These are phyloP conservation scores for Coemansia furcata DNA, from an alignment of 192 early-diverging fungal genomes.

Conservation along the genomic window DNA sequence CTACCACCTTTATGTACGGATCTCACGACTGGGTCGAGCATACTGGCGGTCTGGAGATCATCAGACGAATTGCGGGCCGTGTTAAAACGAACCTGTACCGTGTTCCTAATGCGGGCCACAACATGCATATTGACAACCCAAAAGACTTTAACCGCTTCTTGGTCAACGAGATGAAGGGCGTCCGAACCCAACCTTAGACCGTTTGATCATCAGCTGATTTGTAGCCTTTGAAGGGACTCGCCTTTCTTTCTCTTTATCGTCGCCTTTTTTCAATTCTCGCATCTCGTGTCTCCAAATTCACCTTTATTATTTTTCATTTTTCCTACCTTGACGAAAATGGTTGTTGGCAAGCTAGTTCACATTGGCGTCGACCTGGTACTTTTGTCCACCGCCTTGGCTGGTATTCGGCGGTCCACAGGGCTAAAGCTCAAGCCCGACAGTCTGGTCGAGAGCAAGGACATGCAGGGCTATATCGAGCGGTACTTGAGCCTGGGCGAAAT, in stretches of 20 bases:
- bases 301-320: not conserved
- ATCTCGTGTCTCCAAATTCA: not conserved
- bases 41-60: slow-evolving; percentile 62
- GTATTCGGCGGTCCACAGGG: slow-evolving; percentile 41
- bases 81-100: slow-evolving; percentile 39
- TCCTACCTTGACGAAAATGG: slow-evolving; percentile 9
- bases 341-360: slow-evolving; percentile 33
- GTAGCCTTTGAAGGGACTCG: not conserved
- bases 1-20: slow-evolving; percentile 79
- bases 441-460: slow-evolving; percentile 33
- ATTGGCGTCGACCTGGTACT: slow-evolving; percentile 44
- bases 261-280: not conserved
- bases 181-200: not conserved
- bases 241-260: not conserved
- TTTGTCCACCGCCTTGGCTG: slow-evolving; percentile 39
- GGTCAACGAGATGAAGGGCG: slow-evolving; percentile 51
- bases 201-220: not conserved
- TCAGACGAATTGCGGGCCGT: slow-evolving; percentile 57
- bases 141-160: slow-evolving; percentile 65
- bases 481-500: slow-evolving; percentile 37
- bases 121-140: slow-evolving; percentile 86
- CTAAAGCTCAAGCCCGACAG: slow-evolving; percentile 30
- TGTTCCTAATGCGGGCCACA: slow-evolving; percentile 70
- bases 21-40: slow-evolving; percentile 89
- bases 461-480: slow-evolving; percentile 29